These are phyloP conservation scores for Cutaneotrichosporon cavernicola DNA, from an alignment of 1,284 basidiomycete species.

Conservation along the genomic window DNA sequence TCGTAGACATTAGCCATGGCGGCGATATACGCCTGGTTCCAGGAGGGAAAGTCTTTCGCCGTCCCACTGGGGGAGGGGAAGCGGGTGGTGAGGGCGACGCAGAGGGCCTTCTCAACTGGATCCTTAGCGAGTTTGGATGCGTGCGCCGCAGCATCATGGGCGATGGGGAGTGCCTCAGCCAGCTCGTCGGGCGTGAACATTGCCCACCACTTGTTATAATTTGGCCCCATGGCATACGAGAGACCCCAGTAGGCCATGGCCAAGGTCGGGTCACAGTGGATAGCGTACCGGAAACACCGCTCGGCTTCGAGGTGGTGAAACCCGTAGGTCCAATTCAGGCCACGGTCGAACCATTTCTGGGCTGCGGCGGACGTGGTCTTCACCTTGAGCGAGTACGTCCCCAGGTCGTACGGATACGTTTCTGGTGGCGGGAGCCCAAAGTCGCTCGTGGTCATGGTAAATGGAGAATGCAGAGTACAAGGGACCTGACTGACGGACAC, in stretches of 20 bases:
- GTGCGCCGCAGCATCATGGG: conserved; percentile 15
- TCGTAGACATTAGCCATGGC: conserved; percentile 42
- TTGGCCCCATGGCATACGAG: conserved; percentile 43
- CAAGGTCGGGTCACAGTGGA: conserved; percentile 32
- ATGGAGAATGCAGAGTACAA: background rate
- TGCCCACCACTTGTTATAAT: conserved; percentile 46
- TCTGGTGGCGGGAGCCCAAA: conserved; percentile 1
- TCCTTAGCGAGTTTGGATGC: conserved; percentile 16
- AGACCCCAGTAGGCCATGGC: conserved; percentile 47
- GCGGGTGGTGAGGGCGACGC: conserved; percentile 18
- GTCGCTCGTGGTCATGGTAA: background rate
- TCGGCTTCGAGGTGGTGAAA: conserved; percentile 46
- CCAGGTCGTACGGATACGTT: conserved; percentile 33
- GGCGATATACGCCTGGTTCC: conserved; percentile 33
- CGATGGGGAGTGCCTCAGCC: conserved; percentile 14
- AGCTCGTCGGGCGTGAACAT: conserved; percentile 28
- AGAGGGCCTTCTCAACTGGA: conserved; percentile 19
- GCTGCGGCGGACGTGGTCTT: conserved; percentile 31
- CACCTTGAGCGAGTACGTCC: conserved; percentile 25
- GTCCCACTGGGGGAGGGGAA: conserved; percentile 17
- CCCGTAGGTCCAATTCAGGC: conserved; percentile 42
- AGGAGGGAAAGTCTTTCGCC: conserved; percentile 23
- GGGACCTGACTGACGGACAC: background rate
- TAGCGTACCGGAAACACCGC: conserved; percentile 38
- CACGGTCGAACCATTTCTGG: conserved; percentile 47